Evolutionary conservation across 2,329 filamentous ascomycete species (phyloP).

Genomic region (Beauveria australis): DNA sequence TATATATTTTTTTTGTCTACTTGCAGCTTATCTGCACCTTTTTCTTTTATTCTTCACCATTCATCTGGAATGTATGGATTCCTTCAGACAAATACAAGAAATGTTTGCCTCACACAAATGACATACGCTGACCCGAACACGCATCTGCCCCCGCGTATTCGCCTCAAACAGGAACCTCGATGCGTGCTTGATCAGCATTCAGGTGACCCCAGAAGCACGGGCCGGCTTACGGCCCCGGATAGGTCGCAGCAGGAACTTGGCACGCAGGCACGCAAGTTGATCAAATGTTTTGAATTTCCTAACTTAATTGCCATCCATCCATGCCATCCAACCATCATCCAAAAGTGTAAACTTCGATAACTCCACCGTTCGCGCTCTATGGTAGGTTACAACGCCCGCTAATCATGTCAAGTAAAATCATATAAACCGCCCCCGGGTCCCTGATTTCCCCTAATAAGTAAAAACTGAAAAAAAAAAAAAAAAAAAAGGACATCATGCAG

Average conservation of each 20-base stretch:
- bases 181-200: background rate
- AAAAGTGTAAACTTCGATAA: background rate
- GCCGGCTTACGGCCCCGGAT: background rate
- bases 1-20: background rate
- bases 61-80: slow-evolving; percentile 8
- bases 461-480: background rate
- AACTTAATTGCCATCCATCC: too few species aligned
- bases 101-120: background rate
- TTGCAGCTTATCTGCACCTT: background rate
- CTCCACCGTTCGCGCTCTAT: background rate
- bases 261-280: background rate
- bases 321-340: background rate
- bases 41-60: background rate
- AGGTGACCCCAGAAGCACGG: background rate
- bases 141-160: background rate
- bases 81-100: background rate
- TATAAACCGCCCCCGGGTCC: background rate
- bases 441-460: background rate
- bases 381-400: slow-evolving; percentile 3
- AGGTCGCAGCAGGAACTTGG: background rate
- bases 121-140: background rate
- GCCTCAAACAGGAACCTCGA: background rate
- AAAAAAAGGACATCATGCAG: background rate
- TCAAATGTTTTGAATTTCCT: background rate
- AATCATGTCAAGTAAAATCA: background rate